These are phyloP conservation scores for Dictyophora rubrovolvata DNA, from an alignment of 768 basidiomycete genomes.

Conservation along the genomic window DNA sequence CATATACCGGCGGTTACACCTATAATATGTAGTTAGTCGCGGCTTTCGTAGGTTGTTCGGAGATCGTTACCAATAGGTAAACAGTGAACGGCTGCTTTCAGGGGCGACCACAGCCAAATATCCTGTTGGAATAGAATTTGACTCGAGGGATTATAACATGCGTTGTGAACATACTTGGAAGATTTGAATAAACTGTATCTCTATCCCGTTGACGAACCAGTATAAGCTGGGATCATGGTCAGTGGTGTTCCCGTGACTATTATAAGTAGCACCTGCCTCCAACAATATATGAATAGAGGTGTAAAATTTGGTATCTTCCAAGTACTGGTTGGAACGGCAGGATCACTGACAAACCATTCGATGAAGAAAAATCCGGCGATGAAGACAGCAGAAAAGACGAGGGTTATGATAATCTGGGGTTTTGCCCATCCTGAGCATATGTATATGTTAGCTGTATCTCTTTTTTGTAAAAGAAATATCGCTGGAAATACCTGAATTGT, in stretches of 20 bases:
- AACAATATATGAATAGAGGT: not conserved
- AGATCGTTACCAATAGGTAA: conserved; percentile 1
- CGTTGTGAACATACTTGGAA: not conserved
- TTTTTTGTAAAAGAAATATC: not conserved
- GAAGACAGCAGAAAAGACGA: conserved; percentile 34
- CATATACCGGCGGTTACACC: conserved; percentile 1
- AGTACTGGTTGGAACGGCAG: not conserved
- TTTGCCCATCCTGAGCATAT: conserved; percentile 33
- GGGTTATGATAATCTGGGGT: conserved; percentile 32
- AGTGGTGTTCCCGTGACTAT: not conserved
- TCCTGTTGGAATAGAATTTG: not conserved
- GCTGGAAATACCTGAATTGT: conserved; percentile 19
- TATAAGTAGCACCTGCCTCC: not conserved
- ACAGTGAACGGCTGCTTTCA: conserved; percentile 3
- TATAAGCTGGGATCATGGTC: not conserved
- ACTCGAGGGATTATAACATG: too few relatives aligned
- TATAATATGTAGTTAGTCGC: not conserved
- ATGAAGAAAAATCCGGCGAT: conserved; percentile 33
- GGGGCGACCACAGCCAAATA: conserved; percentile 2
- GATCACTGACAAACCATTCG: not conserved
- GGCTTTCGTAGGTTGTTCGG: not conserved
- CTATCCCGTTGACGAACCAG: conserved; percentile 3
- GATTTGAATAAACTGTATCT: conserved; percentile 8
- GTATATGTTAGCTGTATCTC: not conserved
- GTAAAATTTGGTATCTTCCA: not conserved